Conservation (phyloP, 1,139 yeast genomes). For the Waltiozyma sp. region DNA sequence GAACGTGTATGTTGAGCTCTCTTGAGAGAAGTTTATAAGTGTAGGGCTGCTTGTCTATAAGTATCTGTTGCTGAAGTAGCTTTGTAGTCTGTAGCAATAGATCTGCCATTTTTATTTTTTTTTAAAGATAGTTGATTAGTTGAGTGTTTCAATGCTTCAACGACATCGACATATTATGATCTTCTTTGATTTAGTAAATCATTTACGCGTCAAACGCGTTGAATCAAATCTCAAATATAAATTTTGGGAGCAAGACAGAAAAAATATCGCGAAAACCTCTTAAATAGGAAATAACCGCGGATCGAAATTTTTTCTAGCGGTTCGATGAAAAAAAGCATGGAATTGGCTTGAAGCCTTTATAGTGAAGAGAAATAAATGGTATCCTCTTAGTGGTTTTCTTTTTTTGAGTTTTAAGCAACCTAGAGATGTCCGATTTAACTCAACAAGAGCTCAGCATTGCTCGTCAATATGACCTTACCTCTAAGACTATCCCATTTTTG, state of each 20-base stretch:
- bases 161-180: too few relatives aligned
- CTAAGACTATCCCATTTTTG: constrained; percentile 39
- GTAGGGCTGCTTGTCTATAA: constrained; percentile 8
- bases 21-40: constrained; percentile 20
- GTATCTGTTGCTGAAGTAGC: constrained; percentile 4
- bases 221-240: too few relatives aligned
- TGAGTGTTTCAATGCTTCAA: too few relatives aligned
- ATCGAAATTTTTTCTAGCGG: neutral
- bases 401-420: neutral
- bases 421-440: constrained; percentile 19
- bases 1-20: constrained; percentile 13
- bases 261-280: neutral
- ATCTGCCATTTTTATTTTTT: neutral
- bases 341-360: neutral
- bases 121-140: too few relatives aligned
- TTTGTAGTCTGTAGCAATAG: constrained; percentile 1
- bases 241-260: too few relatives aligned
- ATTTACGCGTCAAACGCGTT: too few relatives aligned
- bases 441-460: constrained; percentile 25
- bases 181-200: too few relatives aligned
- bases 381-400: neutral
- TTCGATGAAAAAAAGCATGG: neutral
- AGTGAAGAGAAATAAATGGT: neutral
- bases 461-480: constrained; percentile 38
- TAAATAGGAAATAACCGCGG: neutral